Percentiles rank a stretch among this genome's conserved stretches.
phyloP scores from a whole-genome alignment of 192 early-diverging fungal species.

The Diversispora epigaea region DNA sequence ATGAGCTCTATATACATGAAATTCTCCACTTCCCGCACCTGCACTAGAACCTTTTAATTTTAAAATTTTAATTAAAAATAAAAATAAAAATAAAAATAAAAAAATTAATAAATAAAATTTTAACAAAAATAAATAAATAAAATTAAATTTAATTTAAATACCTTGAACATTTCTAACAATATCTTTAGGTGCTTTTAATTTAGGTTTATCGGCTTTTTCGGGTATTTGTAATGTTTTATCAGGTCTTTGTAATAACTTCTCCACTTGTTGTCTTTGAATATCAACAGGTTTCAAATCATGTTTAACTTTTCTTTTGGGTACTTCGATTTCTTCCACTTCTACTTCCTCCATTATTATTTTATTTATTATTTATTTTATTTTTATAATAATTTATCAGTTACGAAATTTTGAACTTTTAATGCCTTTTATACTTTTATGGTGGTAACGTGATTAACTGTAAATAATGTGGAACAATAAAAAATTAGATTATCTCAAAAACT shows the following conservation, averaged over 20 bases:
- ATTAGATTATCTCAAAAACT: no score
- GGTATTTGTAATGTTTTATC: conserved; percentile 82
- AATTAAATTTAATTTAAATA: conserved; percentile 30
- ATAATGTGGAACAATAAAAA: no score
- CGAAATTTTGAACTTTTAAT: no score
- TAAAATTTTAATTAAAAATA: neutral
- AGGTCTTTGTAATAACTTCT: conserved; percentile 71
- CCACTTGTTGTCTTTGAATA: conserved; percentile 60
- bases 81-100: neutral
- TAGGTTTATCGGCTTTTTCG: conserved; percentile 59
- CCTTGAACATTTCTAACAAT: conserved; percentile 87
- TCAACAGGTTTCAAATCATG: conserved; percentile 52
- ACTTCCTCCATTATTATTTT: neutral
- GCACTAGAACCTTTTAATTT: conserved; percentile 75
- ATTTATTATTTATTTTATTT: no score
- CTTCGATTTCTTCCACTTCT: neutral
- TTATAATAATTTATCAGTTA: no score
- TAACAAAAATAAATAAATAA: neutral
- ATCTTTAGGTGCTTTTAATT: conserved; percentile 71
- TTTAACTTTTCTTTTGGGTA: neutral
- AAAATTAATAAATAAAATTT: neutral
- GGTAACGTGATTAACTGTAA: no score
- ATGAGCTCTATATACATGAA: conserved; percentile 88
- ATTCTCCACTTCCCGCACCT: conserved; percentile 94
- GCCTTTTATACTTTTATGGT: no score